Evolutionary conservation across 2,329 filamentous ascomycete species (phyloP).

Genomic region (Pseudocercospora eumusae): DNA sequence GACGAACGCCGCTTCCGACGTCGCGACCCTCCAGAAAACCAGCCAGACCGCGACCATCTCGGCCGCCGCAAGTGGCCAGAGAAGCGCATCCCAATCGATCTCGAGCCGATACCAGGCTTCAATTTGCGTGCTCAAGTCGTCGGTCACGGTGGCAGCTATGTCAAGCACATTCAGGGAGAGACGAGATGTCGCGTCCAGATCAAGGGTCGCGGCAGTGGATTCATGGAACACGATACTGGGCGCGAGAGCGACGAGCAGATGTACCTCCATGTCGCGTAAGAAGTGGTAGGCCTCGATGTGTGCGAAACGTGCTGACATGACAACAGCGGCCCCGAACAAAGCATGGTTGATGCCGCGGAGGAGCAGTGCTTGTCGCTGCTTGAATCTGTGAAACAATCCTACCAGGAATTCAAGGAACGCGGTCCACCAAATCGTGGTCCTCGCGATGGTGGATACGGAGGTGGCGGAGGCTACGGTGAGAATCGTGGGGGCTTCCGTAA

Average conservation of each 20-base stretch:
- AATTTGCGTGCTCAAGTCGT: slow-evolving; percentile 96
- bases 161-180: slow-evolving; percentile 97
- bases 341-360: slow-evolving; percentile 83
- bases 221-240: slow-evolving; percentile 85
- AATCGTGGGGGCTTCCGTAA: slow-evolving; percentile 45
- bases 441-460: slow-evolving; percentile 47
- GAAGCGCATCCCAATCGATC: slow-evolving; percentile 85
- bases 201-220: slow-evolving; percentile 93
- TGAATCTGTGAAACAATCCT: slow-evolving; percentile 81
- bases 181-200: slow-evolving; percentile 96
- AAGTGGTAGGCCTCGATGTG: slow-evolving; percentile 28
- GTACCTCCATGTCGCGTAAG: slow-evolving; percentile 93
- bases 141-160: slow-evolving; percentile 88
- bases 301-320: slow-evolving; percentile 15
- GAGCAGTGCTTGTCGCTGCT: slow-evolving; percentile 87
- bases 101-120: slow-evolving; percentile 91
- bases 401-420: slow-evolving; percentile 80
- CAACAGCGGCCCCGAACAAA: slow-evolving; percentile 76
- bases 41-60: slow-evolving; percentile 84
- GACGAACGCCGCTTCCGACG: slow-evolving; percentile 91
- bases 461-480: slow-evolving; percentile 40
- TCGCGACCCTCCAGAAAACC: slow-evolving; percentile 56
- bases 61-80: slow-evolving; percentile 98
- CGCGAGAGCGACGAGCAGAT: slow-evolving; percentile 92
- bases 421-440: slow-evolving; percentile 49